phyloP scores from a whole-genome alignment of 1,139 yeast genomes.

The Ogataea hybrid region DNA sequence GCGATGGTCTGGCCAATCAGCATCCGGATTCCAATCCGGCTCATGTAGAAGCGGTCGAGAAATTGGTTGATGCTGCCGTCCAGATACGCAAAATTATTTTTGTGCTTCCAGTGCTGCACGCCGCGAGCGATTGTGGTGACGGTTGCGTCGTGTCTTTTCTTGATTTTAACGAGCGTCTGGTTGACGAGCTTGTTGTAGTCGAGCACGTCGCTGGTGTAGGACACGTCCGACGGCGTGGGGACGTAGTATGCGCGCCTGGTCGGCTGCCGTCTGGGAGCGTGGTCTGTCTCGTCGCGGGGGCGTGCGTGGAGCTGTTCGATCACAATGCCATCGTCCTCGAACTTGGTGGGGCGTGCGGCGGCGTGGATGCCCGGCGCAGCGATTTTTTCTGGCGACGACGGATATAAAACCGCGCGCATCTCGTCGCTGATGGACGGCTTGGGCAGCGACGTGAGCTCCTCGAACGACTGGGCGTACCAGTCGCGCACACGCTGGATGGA shows the following conservation, averaged over 20 bases:
- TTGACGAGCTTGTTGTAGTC: constrained; percentile 71
- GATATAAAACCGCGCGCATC: constrained; percentile 38
- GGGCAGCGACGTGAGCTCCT: constrained; percentile 64
- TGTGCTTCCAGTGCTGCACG: constrained; percentile 81
- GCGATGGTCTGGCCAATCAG: constrained; percentile 88
- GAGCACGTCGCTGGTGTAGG: constrained; percentile 64
- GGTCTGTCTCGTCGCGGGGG: constrained; percentile 4
- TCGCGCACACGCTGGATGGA: constrained; percentile 74
- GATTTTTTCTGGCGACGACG: constrained; percentile 1
- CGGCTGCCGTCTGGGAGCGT: background rate
- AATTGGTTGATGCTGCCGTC: constrained; percentile 73
- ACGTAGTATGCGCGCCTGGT: constrained; percentile 13
- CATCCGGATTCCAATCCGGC: constrained; percentile 86
- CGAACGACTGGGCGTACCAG: constrained; percentile 92
- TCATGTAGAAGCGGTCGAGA: constrained; percentile 80
- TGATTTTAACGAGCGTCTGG: constrained; percentile 66
- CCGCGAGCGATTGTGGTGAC: constrained; percentile 94
- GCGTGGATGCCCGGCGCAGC: constrained; percentile 1
- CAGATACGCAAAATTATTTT: constrained; percentile 45
- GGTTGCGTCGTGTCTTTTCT: constrained; percentile 87
- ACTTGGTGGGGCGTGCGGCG: constrained; percentile 18
- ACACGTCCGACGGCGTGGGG: constrained; percentile 47
- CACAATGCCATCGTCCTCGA: constrained; percentile 53
- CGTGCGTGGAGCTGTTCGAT: constrained; percentile 30
- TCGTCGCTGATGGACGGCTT: constrained; percentile 46